Conservation (phyloP, 2,329 filamentous ascomycete genomes). For the Colletotrichum shisoi region DNA sequence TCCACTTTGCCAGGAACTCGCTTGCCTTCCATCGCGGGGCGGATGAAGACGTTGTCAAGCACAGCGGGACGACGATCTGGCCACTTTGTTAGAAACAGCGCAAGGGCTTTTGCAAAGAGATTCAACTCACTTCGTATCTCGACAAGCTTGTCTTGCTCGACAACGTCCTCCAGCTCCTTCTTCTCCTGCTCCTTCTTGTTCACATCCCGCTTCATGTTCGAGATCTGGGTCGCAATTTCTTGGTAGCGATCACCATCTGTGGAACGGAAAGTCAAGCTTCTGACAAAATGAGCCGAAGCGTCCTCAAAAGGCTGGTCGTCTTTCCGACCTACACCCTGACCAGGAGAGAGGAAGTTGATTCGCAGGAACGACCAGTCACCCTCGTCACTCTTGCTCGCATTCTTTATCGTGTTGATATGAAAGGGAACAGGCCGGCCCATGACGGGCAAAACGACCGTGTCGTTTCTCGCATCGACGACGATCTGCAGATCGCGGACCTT, state of each 20-base stretch:
- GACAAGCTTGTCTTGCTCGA: constrained; percentile 96
- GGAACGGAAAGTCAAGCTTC: constrained; percentile 93
- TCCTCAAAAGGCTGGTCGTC: constrained; percentile 99
- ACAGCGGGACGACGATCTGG: constrained; percentile 86
- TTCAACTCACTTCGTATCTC: constrained; percentile 82
- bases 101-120: background rate
- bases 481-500: constrained; percentile 87
- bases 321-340: constrained; percentile 95
- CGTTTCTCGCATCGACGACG: constrained; percentile 88
- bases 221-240: constrained; percentile 91
- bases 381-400: constrained; percentile 96
- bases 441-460: constrained; percentile 90
- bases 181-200: constrained; percentile 96
- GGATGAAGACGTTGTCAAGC: constrained; percentile 93
- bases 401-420: constrained; percentile 98
- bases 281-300: constrained; percentile 90
- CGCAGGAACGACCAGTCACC: constrained; percentile 92
- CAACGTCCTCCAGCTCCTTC: constrained; percentile 99
- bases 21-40: constrained; percentile 94
- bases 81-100: background rate
- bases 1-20: constrained; percentile 94
- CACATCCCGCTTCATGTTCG: constrained; percentile 92
- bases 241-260: constrained; percentile 87
- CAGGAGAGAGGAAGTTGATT: constrained; percentile 96
- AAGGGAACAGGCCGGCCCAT: constrained; percentile 98